Percentiles rank a stretch among this genome's conserved stretches.
These are phyloP conservation scores for Ceratocystis ficicola DNA, from an alignment of 2,329 filamentous ascomycete species.

Conservation along the genomic window DNA sequence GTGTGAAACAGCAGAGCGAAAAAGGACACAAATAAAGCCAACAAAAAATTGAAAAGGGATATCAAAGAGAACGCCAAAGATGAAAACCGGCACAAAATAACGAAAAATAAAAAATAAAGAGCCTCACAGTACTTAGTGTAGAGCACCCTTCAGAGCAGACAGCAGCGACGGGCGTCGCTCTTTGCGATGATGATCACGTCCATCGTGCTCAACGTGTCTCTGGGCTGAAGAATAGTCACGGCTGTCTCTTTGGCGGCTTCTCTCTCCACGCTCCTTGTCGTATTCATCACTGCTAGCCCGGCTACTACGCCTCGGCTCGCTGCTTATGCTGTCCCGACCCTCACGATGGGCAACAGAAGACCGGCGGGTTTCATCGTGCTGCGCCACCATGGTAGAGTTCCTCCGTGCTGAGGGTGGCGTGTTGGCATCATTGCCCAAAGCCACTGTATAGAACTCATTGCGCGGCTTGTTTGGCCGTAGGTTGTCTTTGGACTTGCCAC, in stretches of 20 bases:
- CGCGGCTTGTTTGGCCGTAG: neutral
- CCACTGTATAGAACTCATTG: slow-evolving; percentile 25
- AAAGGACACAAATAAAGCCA: too few relatives aligned
- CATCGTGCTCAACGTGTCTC: slow-evolving; percentile 29
- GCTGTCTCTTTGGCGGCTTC: neutral
- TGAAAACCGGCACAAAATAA: neutral
- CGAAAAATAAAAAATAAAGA: slow-evolving; percentile 14
- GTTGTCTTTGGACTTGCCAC: neutral
- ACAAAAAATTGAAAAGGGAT: neutral
- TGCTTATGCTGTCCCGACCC: slow-evolving; percentile 30
- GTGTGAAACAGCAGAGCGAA: too few relatives aligned
- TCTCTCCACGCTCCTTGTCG: neutral
- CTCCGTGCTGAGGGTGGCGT: slow-evolving; percentile 19
- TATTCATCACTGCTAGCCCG: slow-evolving; percentile 9
- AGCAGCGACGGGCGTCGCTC: slow-evolving; percentile 43
- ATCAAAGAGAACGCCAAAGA: too few relatives aligned
- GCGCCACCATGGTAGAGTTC: neutral
- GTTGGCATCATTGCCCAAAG: slow-evolving; percentile 8
- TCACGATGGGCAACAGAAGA: slow-evolving; percentile 16
- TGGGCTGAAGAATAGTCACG: slow-evolving; percentile 25
- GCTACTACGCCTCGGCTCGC: slow-evolving; percentile 29
- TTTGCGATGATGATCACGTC: slow-evolving; percentile 23
- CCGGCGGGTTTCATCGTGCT: slow-evolving; percentile 10
- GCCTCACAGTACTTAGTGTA: slow-evolving; percentile 39
- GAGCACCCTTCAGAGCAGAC: slow-evolving; percentile 47